A percentile compares a stretch with the other conserved stretches of the same genome.
Conservation (phyloP, 768 basidiomycete species). For the Pulveroboletus sp. region DNA sequence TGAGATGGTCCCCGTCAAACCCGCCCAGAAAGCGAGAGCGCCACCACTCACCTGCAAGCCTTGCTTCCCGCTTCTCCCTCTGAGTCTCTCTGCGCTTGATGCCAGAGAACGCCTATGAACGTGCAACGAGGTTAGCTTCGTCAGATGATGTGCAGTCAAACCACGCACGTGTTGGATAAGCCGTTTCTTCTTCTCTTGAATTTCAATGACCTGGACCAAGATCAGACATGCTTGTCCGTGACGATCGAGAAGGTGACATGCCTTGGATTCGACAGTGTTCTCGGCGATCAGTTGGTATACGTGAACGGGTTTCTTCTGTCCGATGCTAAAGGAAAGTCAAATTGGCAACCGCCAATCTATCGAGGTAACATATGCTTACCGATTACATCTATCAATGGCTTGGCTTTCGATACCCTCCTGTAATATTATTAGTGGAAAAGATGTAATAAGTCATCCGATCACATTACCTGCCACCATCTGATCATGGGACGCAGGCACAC, state of each 20-base stretch:
- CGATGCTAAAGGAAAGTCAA: slow-evolving; percentile 46
- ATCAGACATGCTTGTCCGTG: too few relatives aligned
- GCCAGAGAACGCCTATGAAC: slow-evolving; percentile 74
- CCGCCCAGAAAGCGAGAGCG: not conserved
- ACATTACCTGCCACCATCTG: slow-evolving; percentile 73
- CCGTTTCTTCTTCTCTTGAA: slow-evolving; percentile 80
- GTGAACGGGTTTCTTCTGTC: slow-evolving; percentile 77
- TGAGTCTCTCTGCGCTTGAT: slow-evolving; percentile 72
- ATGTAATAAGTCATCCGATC: not conserved
- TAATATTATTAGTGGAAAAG: slow-evolving; percentile 11
- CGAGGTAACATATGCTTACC: slow-evolving; percentile 33
- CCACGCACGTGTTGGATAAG: slow-evolving; percentile 65
- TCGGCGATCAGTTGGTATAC: slow-evolving; percentile 91
- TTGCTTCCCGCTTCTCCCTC: slow-evolving; percentile 73
- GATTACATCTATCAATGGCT: slow-evolving; percentile 77
- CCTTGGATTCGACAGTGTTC: slow-evolving; percentile 84
- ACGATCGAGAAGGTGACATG: slow-evolving; percentile 22
- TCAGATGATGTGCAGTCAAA: not conserved
- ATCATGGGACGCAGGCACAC: not conserved
- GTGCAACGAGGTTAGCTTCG: not conserved
- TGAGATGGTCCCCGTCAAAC: slow-evolving; percentile 19
- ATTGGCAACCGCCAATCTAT: not conserved
- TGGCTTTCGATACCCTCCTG: slow-evolving; percentile 83
- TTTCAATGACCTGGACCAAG: slow-evolving; percentile 72
- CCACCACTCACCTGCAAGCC: slow-evolving; percentile 60